Evolutionary conservation across 2,329 filamentous ascomycete genomes (phyloP), one percentile per base, ranked within the genome.

Genomic region (Neofusicoccum umdonicola): DNA sequence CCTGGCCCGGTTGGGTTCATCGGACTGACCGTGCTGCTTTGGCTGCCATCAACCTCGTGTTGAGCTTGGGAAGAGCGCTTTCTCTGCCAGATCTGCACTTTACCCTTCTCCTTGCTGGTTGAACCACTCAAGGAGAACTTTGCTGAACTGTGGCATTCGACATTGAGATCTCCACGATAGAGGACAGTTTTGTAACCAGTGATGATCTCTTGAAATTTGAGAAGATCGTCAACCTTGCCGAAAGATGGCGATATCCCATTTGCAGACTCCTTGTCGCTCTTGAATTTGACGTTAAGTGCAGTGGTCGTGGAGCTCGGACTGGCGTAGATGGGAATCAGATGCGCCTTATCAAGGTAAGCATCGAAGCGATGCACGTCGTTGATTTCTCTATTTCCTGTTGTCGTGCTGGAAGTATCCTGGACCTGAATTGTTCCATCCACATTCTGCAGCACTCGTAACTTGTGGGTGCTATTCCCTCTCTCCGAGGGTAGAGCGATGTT

Each of bases 1-100:
- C 13, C 3, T 6, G 39, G 22, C 15, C 3, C 39, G 4, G 15
- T 60, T 4, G 52, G 27, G 2, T 34, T 13, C 22, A 4, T 48
- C 4, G 63, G 41, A 8, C 51, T 64, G 9, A 13, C 13, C 11
- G 44, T 47, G 19, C 50, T 50, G 35, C 44, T 61, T 37, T 47
- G 31, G 13, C 48, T 57, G 3, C 58, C 17, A 31, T 50, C 39
- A 13, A 37, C 37, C 22, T 17, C 31, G 1, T 13, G 3, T 11
- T 15, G 31, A 2, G 4, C 13, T 35, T 42, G 60, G 13, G 51
- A 39, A 35, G 45, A 54, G 3, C 52, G 37, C 13, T 44, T 56
- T 17, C 60, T 67, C 56, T 66, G 65, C 66, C 66, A 67, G 13
- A 66, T 52, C 35, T 67, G 66, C 6, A 67, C 19, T 15, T 65